phyloP scores from a whole-genome alignment of 2,329 filamentous ascomycete species.

The Sporothrix sp. region DNA sequence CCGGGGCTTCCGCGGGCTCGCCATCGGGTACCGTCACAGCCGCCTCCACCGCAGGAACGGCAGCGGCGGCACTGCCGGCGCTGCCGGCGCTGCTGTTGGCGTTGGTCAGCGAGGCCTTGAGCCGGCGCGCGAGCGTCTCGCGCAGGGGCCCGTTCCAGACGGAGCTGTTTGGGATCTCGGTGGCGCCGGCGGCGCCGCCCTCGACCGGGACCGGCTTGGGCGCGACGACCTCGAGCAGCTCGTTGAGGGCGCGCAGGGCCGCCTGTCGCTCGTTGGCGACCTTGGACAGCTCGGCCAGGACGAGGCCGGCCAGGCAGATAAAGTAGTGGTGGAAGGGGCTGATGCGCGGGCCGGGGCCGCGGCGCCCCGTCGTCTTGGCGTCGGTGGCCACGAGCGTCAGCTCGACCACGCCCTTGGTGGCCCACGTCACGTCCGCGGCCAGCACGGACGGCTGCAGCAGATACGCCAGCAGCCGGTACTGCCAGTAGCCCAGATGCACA shows the following conservation, averaged over 20 bases:
- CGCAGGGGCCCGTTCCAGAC: constrained; percentile 48
- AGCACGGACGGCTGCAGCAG: constrained; percentile 48
- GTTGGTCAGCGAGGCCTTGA: constrained; percentile 22
- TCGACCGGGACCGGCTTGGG: constrained; percentile 23
- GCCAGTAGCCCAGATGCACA: constrained; percentile 61
- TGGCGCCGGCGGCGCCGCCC: constrained; percentile 22
- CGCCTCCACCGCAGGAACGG: constrained; percentile 1
- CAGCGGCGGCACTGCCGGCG: constrained; percentile 15
- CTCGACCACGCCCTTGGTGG: constrained; percentile 48
- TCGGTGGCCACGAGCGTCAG: constrained; percentile 40
- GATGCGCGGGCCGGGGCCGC: constrained; percentile 39
- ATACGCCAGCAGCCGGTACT: constrained; percentile 54
- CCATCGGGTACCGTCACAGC: not conserved
- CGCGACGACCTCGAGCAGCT: constrained; percentile 44
- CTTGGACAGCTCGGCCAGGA: constrained; percentile 50
- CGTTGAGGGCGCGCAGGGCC: constrained; percentile 41
- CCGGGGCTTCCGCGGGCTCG: constrained; percentile 23
- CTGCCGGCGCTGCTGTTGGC: not conserved
- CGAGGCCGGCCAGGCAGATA: constrained; percentile 31
- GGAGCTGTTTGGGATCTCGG: constrained; percentile 8
- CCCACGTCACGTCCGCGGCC: constrained; percentile 48
- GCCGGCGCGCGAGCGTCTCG: constrained; percentile 39
- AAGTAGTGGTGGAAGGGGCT: constrained; percentile 61
- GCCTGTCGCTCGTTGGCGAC: constrained; percentile 45
- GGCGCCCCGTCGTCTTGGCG: not conserved